These are phyloP conservation scores for Rhizophagus sp. DNA, from an alignment of 192 early-diverging fungal genomes.

Conservation along the genomic window DNA sequence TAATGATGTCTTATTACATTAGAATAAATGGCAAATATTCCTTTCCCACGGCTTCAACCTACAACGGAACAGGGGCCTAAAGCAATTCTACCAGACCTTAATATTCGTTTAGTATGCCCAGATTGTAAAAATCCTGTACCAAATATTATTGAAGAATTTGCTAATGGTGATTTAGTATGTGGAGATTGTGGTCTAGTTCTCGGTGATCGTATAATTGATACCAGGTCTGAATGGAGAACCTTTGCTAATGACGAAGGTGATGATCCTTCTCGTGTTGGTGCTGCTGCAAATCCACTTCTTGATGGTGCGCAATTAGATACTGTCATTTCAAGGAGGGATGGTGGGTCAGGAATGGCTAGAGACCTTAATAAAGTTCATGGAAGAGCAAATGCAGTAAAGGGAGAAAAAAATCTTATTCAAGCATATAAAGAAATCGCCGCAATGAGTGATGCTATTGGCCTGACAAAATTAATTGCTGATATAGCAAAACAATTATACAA, in stretches of 20 bases:
- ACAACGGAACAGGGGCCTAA: slow-evolving; percentile 17
- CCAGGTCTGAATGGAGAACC: slow-evolving; percentile 96
- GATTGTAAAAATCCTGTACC: slow-evolving; percentile 78
- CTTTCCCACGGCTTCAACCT: slow-evolving; percentile 29
- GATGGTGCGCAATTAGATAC: slow-evolving; percentile 83
- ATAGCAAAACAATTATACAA: slow-evolving; percentile 89
- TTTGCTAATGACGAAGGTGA: slow-evolving; percentile 89
- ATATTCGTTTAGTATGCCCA: slow-evolving; percentile 54
- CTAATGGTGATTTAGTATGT: slow-evolving; percentile 87
- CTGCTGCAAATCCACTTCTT: slow-evolving; percentile 73
- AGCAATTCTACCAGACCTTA: slow-evolving; percentile 22
- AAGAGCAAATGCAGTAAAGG: slow-evolving; percentile 69
- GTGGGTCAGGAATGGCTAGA: slow-evolving; percentile 67
- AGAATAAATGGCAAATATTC: slow-evolving; percentile 28
- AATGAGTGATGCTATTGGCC: slow-evolving; percentile 80
- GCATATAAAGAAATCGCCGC: slow-evolving; percentile 77
- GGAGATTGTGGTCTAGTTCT: slow-evolving; percentile 88
- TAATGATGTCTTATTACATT: neutral
- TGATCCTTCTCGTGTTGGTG: slow-evolving; percentile 91
- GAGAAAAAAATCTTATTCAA: slow-evolving; percentile 70
- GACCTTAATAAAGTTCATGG: slow-evolving; percentile 75
- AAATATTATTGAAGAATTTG: slow-evolving; percentile 91
- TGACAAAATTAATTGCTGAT: slow-evolving; percentile 71
- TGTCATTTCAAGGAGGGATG: slow-evolving; percentile 74
- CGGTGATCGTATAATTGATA: slow-evolving; percentile 88